Evolutionary conservation across 345 rosid species (phyloP).

Genomic region (Iberis pinnata): DNA sequence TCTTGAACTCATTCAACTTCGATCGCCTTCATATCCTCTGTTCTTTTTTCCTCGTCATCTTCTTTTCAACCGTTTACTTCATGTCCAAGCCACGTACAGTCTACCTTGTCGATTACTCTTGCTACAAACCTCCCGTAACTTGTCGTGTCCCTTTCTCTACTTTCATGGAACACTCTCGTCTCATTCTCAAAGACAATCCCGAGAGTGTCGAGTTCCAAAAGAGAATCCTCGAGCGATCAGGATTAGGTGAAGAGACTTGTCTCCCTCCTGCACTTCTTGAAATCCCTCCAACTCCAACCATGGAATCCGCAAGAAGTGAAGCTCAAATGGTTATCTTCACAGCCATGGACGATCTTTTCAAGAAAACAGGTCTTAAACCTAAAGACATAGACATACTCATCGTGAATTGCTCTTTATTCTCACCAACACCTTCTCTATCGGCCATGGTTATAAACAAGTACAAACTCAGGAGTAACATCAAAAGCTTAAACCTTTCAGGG

Average conservation of each 20-base stretch:
- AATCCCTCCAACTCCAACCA: slow-evolving; percentile 61
- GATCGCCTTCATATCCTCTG: slow-evolving; percentile 45
- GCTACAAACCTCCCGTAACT: slow-evolving; percentile 56
- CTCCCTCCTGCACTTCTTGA: slow-evolving; percentile 74
- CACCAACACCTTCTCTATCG: slow-evolving; percentile 65
- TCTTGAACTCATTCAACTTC: slow-evolving; percentile 53
- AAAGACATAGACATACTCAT: slow-evolving; percentile 61
- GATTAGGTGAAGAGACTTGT: slow-evolving; percentile 77
- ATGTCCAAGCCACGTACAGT: slow-evolving; percentile 58
- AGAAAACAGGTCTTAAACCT: slow-evolving; percentile 56
- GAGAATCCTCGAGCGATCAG: slow-evolving; percentile 63
- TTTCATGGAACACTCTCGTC: slow-evolving; percentile 61
- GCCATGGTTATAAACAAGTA: slow-evolving; percentile 77
- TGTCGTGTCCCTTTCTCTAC: slow-evolving; percentile 61
- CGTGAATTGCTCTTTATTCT: slow-evolving; percentile 64
- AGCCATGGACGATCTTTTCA: slow-evolving; percentile 55
- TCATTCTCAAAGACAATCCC: slow-evolving; percentile 38
- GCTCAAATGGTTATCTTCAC: slow-evolving; percentile 68
- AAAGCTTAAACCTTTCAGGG: slow-evolving; percentile 71
- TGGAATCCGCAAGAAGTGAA: slow-evolving; percentile 56
- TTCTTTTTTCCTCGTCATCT: slow-evolving; percentile 38
- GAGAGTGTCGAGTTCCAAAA: slow-evolving; percentile 62
- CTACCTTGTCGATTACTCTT: slow-evolving; percentile 56
- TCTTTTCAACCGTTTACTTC: slow-evolving; percentile 53
- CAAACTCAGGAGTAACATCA: slow-evolving; percentile 68